phyloP scores from a whole-genome alignment of 768 basidiomycete species.

The Rhodotorula toruloides region DNA sequence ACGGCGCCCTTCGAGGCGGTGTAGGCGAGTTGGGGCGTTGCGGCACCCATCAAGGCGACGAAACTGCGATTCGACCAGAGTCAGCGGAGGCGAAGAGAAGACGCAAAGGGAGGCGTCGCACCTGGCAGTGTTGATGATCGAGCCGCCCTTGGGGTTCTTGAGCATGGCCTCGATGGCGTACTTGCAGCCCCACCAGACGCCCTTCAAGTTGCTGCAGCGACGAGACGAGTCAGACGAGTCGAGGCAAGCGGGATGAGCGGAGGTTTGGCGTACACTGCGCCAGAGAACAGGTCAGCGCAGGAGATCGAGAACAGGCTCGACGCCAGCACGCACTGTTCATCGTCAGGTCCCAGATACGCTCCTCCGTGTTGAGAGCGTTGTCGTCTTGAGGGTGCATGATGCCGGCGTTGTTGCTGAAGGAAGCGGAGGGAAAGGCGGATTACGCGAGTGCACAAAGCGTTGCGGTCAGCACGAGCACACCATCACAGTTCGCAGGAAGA shows the following conservation, averaged over 20 bases:
- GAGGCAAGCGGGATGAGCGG: constrained; percentile 51
- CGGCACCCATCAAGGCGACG: constrained; percentile 90
- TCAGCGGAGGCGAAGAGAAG: no score
- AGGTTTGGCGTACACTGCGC: not conserved
- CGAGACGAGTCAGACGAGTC: not conserved
- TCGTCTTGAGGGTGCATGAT: constrained; percentile 98
- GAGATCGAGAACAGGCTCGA: not conserved
- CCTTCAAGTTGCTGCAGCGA: constrained; percentile 93
- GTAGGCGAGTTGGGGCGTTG: constrained; percentile 97
- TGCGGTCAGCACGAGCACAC: not conserved
- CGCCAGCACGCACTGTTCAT: constrained; percentile 38
- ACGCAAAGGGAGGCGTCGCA: no score
- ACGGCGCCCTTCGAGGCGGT: constrained; percentile 97
- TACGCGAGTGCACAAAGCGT: not conserved
- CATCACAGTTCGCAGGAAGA: not conserved
- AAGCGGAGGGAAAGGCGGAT: no score
- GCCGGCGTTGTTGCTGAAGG: constrained; percentile 52
- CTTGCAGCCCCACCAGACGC: constrained; percentile 99
- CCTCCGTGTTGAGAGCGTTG: constrained; percentile 91
- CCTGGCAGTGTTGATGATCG: constrained; percentile 98
- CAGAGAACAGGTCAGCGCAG: not conserved
- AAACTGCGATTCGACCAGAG: no score
- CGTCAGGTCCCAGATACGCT: constrained; percentile 74
- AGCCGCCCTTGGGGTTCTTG: constrained; percentile 70
- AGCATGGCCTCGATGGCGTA: constrained; percentile 96